Evolutionary conservation across 306 rosid genomes (phyloP).

Genomic region (Betula pendula): DNA sequence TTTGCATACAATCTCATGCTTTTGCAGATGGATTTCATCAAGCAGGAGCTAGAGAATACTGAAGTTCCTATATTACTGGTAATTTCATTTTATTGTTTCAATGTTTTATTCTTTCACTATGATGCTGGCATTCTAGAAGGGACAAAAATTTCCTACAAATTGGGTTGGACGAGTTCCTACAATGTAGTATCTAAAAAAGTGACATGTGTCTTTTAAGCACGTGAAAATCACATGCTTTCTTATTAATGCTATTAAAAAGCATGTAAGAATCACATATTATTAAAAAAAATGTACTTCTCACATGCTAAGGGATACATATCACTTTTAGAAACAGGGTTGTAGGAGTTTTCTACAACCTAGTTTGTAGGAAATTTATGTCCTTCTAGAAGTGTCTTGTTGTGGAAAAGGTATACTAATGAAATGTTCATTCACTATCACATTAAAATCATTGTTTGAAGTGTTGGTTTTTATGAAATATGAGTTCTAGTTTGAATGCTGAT

Average conservation of each 20-base stretch:
- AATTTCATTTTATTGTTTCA: slow-evolving; percentile 28
- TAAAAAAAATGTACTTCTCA: no score
- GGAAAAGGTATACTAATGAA: neutral
- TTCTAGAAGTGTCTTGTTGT: neutral
- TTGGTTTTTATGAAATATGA: neutral
- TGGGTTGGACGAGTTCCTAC: no score
- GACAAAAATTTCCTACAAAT: no score
- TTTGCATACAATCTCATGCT: slow-evolving; percentile 23
- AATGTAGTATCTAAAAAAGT: no score
- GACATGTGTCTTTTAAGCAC: no score
- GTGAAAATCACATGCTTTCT: no score
- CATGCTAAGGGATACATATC: no score
- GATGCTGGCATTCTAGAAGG: slow-evolving; percentile 1
- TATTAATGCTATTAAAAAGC: no score
- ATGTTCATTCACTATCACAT: neutral
- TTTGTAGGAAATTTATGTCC: no score
- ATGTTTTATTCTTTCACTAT: slow-evolving; percentile 14
- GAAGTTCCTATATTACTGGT: slow-evolving; percentile 83
- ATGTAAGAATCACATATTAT: no score
- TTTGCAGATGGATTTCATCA: slow-evolving; percentile 70
- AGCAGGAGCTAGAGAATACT: slow-evolving; percentile 57
- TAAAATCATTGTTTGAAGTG: neutral
- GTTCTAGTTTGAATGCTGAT: neutral
- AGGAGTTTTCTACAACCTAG: no score
- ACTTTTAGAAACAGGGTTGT: no score